Percentiles rank a stretch among this genome's conserved stretches.
phyloP scores from a whole-genome alignment of 441 rosid genomes.

The Aquilaria agallochum region DNA sequence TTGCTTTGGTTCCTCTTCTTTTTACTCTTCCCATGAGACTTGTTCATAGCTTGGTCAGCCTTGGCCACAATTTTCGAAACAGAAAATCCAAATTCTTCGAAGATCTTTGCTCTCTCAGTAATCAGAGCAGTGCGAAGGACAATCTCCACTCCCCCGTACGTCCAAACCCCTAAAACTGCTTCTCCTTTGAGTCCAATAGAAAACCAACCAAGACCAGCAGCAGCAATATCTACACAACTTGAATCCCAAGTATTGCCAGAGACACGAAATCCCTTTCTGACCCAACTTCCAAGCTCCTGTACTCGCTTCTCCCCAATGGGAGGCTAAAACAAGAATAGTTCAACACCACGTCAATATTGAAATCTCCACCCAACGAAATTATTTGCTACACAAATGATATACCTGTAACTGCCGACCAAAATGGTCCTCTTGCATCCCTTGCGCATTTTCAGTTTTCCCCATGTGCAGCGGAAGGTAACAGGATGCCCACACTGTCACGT shows the following conservation, averaged over 20 bases:
- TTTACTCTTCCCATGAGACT: conserved; percentile 30
- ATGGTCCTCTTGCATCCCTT: conserved; percentile 57
- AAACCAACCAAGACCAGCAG: conserved; percentile 93
- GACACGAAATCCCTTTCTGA: conserved; percentile 55
- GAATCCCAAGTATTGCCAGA: conserved; percentile 76
- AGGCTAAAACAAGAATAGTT: conserved; percentile 44
- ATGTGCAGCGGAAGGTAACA: conserved; percentile 80
- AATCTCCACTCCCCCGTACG: conserved; percentile 72
- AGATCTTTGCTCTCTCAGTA: conserved; percentile 58
- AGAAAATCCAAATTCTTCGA: conserved; percentile 82
- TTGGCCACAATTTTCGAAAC: conserved; percentile 81
- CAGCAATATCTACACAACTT: conserved; percentile 78
- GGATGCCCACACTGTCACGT: conserved; percentile 92
- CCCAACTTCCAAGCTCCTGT: conserved; percentile 80
- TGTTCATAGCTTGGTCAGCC: conserved; percentile 65
- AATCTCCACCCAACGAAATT: not conserved
- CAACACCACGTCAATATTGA: conserved; percentile 5
- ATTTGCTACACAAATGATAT: conserved; percentile 4
- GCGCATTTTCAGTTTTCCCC: conserved; percentile 87
- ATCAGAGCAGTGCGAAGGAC: conserved; percentile 63
- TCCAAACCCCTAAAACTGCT: conserved; percentile 76
- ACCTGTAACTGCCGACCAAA: conserved; percentile 89
- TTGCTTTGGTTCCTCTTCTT: conserved; percentile 40
- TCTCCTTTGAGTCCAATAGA: conserved; percentile 82
- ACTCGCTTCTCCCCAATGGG: conserved; percentile 76